These are phyloP conservation scores for Oryza australiensis DNA, from an alignment of 176 grass and related monocot genomes.

Conservation along the genomic window DNA sequence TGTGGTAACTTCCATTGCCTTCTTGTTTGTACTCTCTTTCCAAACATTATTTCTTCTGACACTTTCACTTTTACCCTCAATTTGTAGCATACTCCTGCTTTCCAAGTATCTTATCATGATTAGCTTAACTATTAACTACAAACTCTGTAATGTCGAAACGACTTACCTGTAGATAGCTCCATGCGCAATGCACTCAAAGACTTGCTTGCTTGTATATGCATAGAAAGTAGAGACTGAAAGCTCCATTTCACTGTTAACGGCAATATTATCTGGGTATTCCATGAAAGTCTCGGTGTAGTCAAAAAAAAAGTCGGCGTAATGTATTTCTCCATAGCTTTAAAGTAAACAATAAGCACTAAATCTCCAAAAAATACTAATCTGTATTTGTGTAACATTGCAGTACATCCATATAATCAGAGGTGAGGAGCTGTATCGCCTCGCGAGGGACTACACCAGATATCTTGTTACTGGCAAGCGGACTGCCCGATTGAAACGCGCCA, in stretches of 20 bases:
- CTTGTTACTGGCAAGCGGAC: conserved; percentile 69
- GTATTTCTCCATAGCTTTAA: not conserved
- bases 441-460: conserved; percentile 83
- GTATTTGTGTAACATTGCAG: conserved; percentile 48
- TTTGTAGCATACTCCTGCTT: not conserved
- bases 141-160: conserved; percentile 4
- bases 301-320: not conserved
- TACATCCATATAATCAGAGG: conserved; percentile 92
- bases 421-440: conserved; percentile 73
- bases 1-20: conserved; percentile 67
- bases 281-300: not conserved
- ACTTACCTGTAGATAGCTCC: not conserved
- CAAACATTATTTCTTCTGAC: not conserved
- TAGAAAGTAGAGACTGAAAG: not conserved
- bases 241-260: not conserved
- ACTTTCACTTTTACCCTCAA: not conserved
- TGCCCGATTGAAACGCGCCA: conserved; percentile 54
- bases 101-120: not conserved
- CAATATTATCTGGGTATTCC: not conserved
- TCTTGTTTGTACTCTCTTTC: not conserved
- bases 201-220: not conserved
- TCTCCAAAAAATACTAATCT: not conserved
- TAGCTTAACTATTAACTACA: conserved; percentile 13
- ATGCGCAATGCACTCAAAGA: not conserved
- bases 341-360: conserved; percentile 13